Base-by-base conservation (phyloP, 2,329 filamentous ascomycete genomes). In the Paecilomyces formosus region DNA sequence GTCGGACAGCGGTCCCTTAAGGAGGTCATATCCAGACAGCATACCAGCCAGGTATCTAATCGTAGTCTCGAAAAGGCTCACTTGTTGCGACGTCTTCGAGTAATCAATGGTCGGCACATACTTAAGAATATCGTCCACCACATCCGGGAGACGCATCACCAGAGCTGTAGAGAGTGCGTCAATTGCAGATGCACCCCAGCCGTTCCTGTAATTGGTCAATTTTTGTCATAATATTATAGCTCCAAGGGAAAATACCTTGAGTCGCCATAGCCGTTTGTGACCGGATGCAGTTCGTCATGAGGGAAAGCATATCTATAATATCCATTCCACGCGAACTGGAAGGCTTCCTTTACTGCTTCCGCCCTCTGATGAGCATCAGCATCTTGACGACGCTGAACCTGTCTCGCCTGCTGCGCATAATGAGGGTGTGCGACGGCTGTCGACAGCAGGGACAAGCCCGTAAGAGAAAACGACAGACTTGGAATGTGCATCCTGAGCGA, bases 41-140 rank as follows among this genome's bases (percentile, higher is more conserved):
- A 96, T 80, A 15, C 91, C 92, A 9, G 85, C 92, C 0, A 96
- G 76, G 67, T 96, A 96, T 28, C 92, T 86, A 68, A 96, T 96
- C 0, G 90, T 96, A 0, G 90, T 95, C 74, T 96, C 92, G 67
- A 96, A 96, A 7, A 96, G 74, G 39, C 88, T 93, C 54, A 96
- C 85, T 9, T 79, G 74, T 1, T 79, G 73, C 1, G 78, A 67
- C 0, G 87, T 89, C 11, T 79, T 76, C 50, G 81, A 81, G 68
- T 90, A 96, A 72, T 95, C 79, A 66, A 95, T 87, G 0, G 75
- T 82, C 0, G 85, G 81, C 53, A 96, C 82, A 68, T 86, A 87
- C 5, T 87, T 78, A 21, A 96, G 73, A 62, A 95, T 92, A 56
- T 85, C 78, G 50, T 86, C 77, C 13, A 94, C 85, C 24, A 89